Evolutionary conservation across 371 early-diverging fungal genomes (phyloP).

Genomic region (Syncephalastrum monosporum): DNA sequence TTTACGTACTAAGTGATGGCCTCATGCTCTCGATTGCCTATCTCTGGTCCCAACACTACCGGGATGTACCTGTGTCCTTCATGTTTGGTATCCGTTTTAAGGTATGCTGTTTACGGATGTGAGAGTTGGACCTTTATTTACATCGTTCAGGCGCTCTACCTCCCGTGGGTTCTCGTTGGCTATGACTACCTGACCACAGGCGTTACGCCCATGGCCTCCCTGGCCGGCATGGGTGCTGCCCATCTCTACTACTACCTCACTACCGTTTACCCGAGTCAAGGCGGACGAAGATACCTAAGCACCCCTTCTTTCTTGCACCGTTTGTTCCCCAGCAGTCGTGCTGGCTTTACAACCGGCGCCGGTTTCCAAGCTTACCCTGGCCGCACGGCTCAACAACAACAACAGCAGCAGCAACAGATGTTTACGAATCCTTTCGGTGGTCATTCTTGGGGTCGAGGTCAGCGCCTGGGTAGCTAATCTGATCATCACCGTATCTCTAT

Average conservation of each 20-base stretch:
- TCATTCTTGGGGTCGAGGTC: conserved; percentile 20
- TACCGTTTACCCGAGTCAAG: conserved; percentile 53
- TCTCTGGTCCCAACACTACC: conserved; percentile 74
- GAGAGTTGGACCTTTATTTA: neutral
- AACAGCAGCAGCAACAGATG: conserved; percentile 10
- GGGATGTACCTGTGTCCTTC: conserved; percentile 67
- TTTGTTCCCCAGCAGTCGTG: conserved; percentile 36
- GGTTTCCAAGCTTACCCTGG: conserved; percentile 16
- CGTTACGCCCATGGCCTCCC: conserved; percentile 11
- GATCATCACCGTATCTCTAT: no score
- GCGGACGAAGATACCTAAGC: conserved; percentile 51
- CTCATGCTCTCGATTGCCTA: conserved; percentile 69
- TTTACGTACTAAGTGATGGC: conserved; percentile 41
- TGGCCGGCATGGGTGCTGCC: conserved; percentile 48
- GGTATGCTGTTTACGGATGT: conserved; percentile 37
- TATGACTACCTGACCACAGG: conserved; percentile 44
- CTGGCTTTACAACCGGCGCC: conserved; percentile 11
- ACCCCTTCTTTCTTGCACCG: conserved; percentile 54
- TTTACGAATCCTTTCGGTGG: conserved; percentile 15
- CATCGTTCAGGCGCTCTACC: conserved; percentile 53
- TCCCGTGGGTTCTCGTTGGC: conserved; percentile 71
- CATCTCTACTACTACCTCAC: conserved; percentile 60
- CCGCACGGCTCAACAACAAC: conserved; percentile 14
- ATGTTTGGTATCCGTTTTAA: conserved; percentile 84
- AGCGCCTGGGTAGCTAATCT: conserved; percentile 13